These are phyloP conservation scores for Kuraishia ogatae DNA, from an alignment of 805 yeast species.

Conservation along the genomic window DNA sequence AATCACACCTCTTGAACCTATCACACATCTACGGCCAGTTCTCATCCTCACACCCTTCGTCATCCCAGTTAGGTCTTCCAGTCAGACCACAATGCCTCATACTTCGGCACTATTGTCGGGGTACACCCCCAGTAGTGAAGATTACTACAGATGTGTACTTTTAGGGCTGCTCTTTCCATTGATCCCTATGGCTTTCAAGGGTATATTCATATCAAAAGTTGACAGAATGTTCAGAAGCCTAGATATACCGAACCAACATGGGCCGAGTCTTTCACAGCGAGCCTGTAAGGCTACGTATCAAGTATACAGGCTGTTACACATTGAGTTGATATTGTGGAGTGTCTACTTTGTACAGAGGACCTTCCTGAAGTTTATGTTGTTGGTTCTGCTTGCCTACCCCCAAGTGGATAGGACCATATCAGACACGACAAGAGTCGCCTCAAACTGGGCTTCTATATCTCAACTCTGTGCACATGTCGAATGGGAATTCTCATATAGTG, in stretches of 20 bases:
- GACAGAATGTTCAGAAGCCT: not conserved
- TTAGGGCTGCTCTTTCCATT: not conserved
- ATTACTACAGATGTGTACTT: not conserved
- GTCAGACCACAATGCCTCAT: not conserved
- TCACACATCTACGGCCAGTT: too few relatives aligned
- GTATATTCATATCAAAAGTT: not conserved
- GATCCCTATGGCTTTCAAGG: not conserved
- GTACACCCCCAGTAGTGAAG: constrained; percentile 1
- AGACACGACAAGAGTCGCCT: not conserved
- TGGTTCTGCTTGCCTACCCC: constrained; percentile 2
- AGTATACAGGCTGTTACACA: not conserved
- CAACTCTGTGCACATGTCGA: not conserved
- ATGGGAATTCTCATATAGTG: not conserved
- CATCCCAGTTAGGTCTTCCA: too few relatives aligned
- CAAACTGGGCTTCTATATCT: not conserved
- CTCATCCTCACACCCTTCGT: too few relatives aligned
- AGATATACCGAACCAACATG: not conserved
- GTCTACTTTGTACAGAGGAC: not conserved
- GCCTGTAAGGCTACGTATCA: not conserved
- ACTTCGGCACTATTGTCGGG: not conserved
- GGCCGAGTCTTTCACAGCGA: not conserved
- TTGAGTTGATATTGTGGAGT: not conserved
- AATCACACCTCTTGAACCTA: too few relatives aligned
- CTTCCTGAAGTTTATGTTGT: not conserved
- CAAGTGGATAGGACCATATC: not conserved